Percentiles rank a stretch among this genome's conserved stretches.
Evolutionary conservation across 164 flowering plant genomes (phyloP).

Genomic region (Stephania cephalantha): DNA sequence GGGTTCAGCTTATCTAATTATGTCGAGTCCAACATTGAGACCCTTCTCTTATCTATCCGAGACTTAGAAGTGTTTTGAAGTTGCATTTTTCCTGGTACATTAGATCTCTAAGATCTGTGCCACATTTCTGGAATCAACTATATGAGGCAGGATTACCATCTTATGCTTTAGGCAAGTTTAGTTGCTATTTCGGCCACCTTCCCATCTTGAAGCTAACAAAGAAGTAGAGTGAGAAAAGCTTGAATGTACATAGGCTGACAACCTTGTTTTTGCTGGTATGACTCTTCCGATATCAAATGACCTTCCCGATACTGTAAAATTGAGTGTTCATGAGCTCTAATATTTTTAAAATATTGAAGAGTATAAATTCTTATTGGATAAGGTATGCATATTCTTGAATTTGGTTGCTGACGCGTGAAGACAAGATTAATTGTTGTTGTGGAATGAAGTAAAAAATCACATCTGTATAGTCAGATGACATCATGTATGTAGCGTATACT

Average conservation of each 20-base stretch:
- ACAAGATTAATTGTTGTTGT: not conserved
- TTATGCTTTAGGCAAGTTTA: not conserved
- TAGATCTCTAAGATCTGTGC: no score
- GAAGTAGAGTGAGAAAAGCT: no score
- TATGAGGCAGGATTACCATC: not conserved
- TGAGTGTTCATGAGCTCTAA: not conserved
- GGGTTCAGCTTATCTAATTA: not conserved
- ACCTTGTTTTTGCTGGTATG: not conserved
- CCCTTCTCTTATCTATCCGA: not conserved
- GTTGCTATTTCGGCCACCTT: no score
- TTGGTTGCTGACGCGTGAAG: not conserved
- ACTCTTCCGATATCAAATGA: not conserved
- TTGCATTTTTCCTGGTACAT: not conserved
- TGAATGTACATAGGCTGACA: not conserved
- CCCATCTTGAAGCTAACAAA: no score
- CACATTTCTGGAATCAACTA: no score
- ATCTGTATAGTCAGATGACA: no score
- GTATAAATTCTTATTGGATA: not conserved
- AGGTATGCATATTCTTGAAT: not conserved
- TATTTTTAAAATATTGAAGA: not conserved
- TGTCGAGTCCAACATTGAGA: not conserved
- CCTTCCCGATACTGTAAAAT: not conserved
- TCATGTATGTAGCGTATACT: no score
- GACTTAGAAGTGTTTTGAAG: not conserved
- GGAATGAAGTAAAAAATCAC: not conserved